phyloP scores from a whole-genome alignment of 345 rosid species.

The Arabidopsis arenosa region DNA sequence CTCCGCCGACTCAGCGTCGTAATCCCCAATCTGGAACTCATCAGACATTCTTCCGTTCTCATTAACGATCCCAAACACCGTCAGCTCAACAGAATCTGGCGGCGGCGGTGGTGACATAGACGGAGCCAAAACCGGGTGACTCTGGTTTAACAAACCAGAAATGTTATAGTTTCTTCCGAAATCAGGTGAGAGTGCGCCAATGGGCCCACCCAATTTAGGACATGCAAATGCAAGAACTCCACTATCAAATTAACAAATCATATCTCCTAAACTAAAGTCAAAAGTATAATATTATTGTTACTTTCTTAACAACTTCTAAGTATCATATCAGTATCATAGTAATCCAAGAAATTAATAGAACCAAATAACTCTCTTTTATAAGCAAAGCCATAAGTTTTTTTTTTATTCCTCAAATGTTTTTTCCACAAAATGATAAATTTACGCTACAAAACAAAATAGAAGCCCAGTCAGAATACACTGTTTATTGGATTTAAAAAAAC shows the following conservation, averaged over 20 bases:
- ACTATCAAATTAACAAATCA: slow-evolving; percentile 25
- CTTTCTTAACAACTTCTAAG: not conserved
- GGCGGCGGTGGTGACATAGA: slow-evolving; percentile 45
- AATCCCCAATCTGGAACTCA: slow-evolving; percentile 80
- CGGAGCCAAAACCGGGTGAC: slow-evolving; percentile 22
- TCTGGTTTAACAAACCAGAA: slow-evolving; percentile 48
- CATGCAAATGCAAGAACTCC: slow-evolving; percentile 34
- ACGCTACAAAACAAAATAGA: slow-evolving; percentile 5
- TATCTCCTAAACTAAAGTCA: not conserved
- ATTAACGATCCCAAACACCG: slow-evolving; percentile 73
- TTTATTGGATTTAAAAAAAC: not conserved
- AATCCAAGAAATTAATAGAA: not conserved
- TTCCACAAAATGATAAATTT: too few relatives aligned
- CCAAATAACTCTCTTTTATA: too few relatives aligned
- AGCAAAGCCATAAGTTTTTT: too few relatives aligned
- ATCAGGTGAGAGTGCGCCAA: slow-evolving; percentile 70
- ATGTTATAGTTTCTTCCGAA: slow-evolving; percentile 52
- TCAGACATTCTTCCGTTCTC: slow-evolving; percentile 85
- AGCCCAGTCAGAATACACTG: not conserved
- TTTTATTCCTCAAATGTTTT: too few relatives aligned
- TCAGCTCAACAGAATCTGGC: slow-evolving; percentile 49
- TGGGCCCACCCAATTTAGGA: slow-evolving; percentile 23
- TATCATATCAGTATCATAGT: not conserved
- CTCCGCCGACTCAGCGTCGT: slow-evolving; percentile 68
- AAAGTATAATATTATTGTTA: not conserved